Evolutionary conservation across 1,284 basidiomycete species (phyloP).

Genomic region (Ganoderma resinaceum): DNA sequence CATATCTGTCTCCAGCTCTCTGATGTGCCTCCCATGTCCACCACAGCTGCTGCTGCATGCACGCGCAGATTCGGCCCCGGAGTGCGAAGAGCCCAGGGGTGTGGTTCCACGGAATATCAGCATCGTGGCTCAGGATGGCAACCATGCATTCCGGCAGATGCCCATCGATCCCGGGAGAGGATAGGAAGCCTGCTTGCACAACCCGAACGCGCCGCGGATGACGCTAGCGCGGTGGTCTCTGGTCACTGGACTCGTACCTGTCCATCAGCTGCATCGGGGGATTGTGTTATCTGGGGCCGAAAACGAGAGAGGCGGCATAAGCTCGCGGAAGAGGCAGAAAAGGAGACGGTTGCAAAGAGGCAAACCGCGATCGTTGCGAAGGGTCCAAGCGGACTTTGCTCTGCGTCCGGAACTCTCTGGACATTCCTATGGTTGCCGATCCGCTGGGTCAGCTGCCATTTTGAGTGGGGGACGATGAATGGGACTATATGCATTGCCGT

Average conservation of each 20-base stretch:
- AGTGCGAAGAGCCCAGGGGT: slow-evolving; percentile 23
- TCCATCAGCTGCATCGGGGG: not conserved
- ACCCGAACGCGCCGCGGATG: not conserved
- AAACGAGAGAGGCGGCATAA: slow-evolving; percentile 4
- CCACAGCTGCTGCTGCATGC: slow-evolving; percentile 2
- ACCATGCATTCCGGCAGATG: slow-evolving; percentile 10
- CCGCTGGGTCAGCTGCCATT: slow-evolving; percentile 10
- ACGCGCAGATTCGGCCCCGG: slow-evolving; percentile 24
- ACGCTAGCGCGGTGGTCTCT: not conserved
- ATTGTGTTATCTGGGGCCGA: not conserved
- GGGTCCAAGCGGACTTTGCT: slow-evolving; percentile 7
- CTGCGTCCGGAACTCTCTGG: not conserved
- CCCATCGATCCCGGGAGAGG: slow-evolving; percentile 12
- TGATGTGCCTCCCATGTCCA: not conserved
- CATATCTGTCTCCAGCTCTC: not conserved
- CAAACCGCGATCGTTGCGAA: slow-evolving; percentile 3
- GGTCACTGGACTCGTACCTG: slow-evolving; percentile 11
- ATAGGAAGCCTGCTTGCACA: not conserved
- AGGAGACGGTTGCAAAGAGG: slow-evolving; percentile 1
- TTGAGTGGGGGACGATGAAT: slow-evolving; percentile 15
- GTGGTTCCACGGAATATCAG: slow-evolving; percentile 12
- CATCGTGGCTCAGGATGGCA: slow-evolving; percentile 12
- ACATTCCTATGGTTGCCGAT: slow-evolving; percentile 9
- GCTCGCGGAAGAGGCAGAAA: not conserved
- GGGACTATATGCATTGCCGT: not conserved